Conservation (phyloP, 2,329 filamentous ascomycete genomes). For the Penicillium nordicum region DNA sequence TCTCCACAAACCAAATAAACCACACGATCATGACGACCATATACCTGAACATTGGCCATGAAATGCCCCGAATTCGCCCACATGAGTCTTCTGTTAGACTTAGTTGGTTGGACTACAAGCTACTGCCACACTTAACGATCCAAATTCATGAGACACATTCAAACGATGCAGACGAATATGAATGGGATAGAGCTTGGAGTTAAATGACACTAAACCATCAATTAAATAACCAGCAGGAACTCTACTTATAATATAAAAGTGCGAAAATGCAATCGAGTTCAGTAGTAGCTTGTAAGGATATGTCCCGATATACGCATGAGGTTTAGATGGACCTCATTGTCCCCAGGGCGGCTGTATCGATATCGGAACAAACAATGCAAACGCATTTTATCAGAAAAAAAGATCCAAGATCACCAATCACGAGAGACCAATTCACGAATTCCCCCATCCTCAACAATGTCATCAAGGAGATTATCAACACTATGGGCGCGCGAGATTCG, state of each 20-base stretch:
- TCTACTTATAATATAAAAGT: background rate
- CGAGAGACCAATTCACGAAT: constrained; percentile 7
- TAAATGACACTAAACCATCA: constrained; percentile 23
- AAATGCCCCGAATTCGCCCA: background rate
- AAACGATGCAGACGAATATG: background rate
- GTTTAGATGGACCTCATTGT: background rate
- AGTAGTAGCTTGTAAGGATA: background rate
- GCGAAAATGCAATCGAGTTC: background rate
- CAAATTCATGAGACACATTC: background rate
- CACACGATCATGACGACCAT: background rate
- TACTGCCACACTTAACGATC: background rate
- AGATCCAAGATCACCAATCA: constrained; percentile 12
- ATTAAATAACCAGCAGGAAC: background rate
- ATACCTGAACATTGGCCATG: background rate
- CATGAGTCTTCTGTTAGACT: background rate
- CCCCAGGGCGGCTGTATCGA: background rate
- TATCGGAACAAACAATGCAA: constrained; percentile 31
- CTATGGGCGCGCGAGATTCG: constrained; percentile 20
- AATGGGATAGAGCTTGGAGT: background rate
- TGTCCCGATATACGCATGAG: background rate
- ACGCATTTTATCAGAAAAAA: constrained; percentile 19
- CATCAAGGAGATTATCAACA: constrained; percentile 18
- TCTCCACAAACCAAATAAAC: background rate
- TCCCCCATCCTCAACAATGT: constrained; percentile 19
- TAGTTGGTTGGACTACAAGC: background rate